Evolutionary conservation across 257 asterid genomes (phyloP).

Genomic region (Eustoma russellianum): DNA sequence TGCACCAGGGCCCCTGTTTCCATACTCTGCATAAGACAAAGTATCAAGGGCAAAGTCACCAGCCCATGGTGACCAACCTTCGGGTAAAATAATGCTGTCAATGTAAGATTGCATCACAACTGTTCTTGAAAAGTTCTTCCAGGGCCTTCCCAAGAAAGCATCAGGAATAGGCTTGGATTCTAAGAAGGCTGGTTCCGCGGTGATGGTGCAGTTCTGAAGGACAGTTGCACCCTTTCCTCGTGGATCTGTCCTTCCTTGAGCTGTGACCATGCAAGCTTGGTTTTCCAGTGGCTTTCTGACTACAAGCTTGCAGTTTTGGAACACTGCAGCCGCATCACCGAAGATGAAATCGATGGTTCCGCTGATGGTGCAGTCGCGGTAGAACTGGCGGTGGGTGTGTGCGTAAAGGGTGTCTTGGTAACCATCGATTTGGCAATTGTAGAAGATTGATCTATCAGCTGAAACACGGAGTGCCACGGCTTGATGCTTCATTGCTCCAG

Average conservation of each 20-base stretch:
- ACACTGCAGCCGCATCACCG: constrained; percentile 3
- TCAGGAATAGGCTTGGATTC: background rate
- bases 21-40: constrained; percentile 56
- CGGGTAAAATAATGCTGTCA: constrained; percentile 42
- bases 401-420: constrained; percentile 9
- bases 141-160: constrained; percentile 13
- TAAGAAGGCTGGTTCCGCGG: background rate
- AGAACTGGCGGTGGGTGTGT: constrained; percentile 9
- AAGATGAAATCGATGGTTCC: constrained; percentile 10
- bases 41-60: constrained; percentile 51
- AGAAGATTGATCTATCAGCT: constrained; percentile 7
- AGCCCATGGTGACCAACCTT: constrained; percentile 74
- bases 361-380: constrained; percentile 2
- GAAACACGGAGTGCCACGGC: constrained; percentile 8
- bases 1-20: constrained; percentile 64
- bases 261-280: constrained; percentile 12
- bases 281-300: constrained; percentile 7
- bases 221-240: constrained; percentile 1
- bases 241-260: constrained; percentile 5
- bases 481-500: constrained; percentile 8
- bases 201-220: constrained; percentile 5
- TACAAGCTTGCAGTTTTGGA: constrained; percentile 9
- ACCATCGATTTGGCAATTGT: constrained; percentile 13
- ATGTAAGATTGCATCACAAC: constrained; percentile 43
- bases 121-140: constrained; percentile 10